Evolutionary conservation across 2,329 filamentous ascomycete genomes (phyloP).

Genomic region (Fusarium sp.): DNA sequence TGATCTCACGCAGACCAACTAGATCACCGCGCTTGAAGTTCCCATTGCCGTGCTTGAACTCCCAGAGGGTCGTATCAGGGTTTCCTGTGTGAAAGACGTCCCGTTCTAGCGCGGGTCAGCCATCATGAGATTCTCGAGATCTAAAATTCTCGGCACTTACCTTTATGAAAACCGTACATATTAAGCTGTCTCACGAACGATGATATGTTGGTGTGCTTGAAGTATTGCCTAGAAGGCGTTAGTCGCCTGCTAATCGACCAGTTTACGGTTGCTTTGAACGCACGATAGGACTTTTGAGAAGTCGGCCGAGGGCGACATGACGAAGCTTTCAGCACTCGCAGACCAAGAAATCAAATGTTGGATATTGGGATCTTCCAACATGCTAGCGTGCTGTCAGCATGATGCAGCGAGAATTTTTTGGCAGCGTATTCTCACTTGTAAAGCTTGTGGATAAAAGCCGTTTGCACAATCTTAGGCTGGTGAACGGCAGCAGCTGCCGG

Average conservation of each 20-base stretch:
- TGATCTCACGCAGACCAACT: constrained; percentile 92
- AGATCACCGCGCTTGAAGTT: constrained; percentile 97
- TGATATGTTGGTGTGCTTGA: constrained; percentile 99
- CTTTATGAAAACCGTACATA: constrained; percentile 99
- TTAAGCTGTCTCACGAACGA: constrained; percentile 98
- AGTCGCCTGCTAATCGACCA: constrained; percentile 6
- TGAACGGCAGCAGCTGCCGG: constrained; percentile 79
- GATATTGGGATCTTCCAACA: constrained; percentile 94
- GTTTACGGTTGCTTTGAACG: constrained; percentile 55
- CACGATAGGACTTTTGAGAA: constrained; percentile 99
- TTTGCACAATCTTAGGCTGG: constrained; percentile 97
- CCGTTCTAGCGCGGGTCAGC: constrained; percentile 73
- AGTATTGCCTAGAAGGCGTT: constrained; percentile 81
- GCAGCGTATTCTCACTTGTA: constrained; percentile 79
- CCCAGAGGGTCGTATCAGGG: constrained; percentile 94
- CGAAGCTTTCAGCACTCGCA: constrained; percentile 91
- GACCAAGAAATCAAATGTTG: constrained; percentile 98
- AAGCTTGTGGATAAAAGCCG: constrained; percentile 98
- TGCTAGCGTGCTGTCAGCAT: constrained; percentile 68
- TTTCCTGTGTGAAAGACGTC: constrained; percentile 97
- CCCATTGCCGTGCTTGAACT: constrained; percentile 97
- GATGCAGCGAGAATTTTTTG: neutral
- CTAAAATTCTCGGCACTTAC: constrained; percentile 59
- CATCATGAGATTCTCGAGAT: neutral
- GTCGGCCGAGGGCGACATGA: constrained; percentile 97